phyloP scores from a whole-genome alignment of 805 yeast genomes.

The Kregervanrija pseudodelftensis region DNA sequence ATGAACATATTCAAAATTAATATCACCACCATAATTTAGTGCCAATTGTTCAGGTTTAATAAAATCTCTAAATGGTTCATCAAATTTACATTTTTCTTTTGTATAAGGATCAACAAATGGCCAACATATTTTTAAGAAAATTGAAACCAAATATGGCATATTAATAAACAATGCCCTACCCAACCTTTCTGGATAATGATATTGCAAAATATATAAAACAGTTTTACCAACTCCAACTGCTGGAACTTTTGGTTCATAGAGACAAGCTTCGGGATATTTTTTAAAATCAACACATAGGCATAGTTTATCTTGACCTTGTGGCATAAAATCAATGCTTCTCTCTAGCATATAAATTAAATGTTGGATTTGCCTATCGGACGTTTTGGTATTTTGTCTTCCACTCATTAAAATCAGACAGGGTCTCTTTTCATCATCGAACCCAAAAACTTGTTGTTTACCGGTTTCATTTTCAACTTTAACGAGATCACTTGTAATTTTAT shows the following conservation, averaged over 20 bases:
- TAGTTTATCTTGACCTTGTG: conserved; percentile 88
- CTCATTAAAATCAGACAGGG: conserved; percentile 88
- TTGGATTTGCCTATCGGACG: conserved; percentile 85
- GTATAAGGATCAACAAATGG: conserved; percentile 97
- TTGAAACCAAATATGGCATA: conserved; percentile 93
- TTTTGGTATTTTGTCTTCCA: conserved; percentile 96
- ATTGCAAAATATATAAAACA: conserved; percentile 84
- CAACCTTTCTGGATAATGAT: conserved; percentile 94
- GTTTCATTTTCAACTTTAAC: conserved; percentile 71
- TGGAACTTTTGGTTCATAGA: conserved; percentile 45
- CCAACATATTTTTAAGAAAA: conserved; percentile 83
- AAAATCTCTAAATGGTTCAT: conserved; percentile 78
- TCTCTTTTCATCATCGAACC: conserved; percentile 83
- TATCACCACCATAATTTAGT: conserved; percentile 73
- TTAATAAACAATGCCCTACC: conserved; percentile 89
- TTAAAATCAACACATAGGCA: conserved; percentile 92
- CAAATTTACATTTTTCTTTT: conserved; percentile 85
- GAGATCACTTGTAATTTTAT: conserved; percentile 43
- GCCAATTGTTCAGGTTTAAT: conserved; percentile 80
- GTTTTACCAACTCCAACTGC: conserved; percentile 82
- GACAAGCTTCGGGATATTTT: conserved; percentile 49
- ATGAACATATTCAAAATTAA: conserved; percentile 80
- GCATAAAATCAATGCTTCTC: conserved; percentile 89
- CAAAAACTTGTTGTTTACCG: conserved; percentile 86
- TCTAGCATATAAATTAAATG: conserved; percentile 91